Base-by-base conservation (phyloP, 2,329 filamentous ascomycete species). In the Aspergillus brasiliensis region DNA sequence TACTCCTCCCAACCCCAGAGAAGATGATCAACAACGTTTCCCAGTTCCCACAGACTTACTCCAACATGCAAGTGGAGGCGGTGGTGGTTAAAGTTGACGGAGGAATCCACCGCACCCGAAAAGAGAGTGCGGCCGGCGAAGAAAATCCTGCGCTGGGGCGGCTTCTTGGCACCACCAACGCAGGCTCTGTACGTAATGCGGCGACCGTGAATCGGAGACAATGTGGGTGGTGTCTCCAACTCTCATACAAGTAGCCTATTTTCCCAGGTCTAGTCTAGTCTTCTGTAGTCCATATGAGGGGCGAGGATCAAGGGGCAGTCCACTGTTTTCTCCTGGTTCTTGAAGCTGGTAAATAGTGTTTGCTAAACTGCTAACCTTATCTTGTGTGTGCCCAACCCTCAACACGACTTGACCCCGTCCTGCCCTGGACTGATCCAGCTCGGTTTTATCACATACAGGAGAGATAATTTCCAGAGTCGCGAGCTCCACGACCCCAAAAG, bases 161-260 rank as follows among this genome's bases (percentile, higher is more conserved):
- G 44, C 21, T n/a, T 17, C 44, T 48, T 48, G 44, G 44, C 44
- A 48, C 44, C 44, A 48, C 21, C 44, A 27, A 27, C 10, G 46
- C 27, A 17, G 46, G 8, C 46, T 28, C 34, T 52, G 49, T 44
- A 55, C 52, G 52, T 55, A 55, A 55, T 46, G n/a, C 52, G 17
- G 28, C 52, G n/a, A 38, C 52, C 52, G 52, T 27, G 38, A 55
- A 46, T 55, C 52, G 52, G 52, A 55, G 52, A 23, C 38, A 40
- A 21, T 1, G 17, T 27, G 15, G 27, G 17, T 17, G 31, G 31
- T 44, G 34, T 31, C 52, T 55, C 52, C 52, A 55, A 55, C 27
- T 46, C 28, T 31, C 25, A 46, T 5, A 13, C 21, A 40, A 21
- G 21, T 13, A 28, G 11, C 15, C 38, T 27, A 7, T 28, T 28